phyloP scores from a whole-genome alignment of 2,329 filamentous ascomycete species.

The Fusarium kyushuense region DNA sequence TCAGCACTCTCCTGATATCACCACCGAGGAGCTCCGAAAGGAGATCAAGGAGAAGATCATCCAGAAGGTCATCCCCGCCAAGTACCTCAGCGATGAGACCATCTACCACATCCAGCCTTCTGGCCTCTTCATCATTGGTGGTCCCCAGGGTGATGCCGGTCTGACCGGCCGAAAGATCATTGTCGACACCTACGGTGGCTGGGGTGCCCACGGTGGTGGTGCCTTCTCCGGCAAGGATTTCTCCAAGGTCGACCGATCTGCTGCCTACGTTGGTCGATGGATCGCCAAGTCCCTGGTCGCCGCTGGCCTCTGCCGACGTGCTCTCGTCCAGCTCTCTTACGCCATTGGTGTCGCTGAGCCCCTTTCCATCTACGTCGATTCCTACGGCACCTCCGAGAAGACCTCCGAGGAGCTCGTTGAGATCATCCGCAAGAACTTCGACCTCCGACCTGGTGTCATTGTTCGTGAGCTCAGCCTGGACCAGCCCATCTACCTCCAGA shows the following conservation, averaged over 20 bases:
- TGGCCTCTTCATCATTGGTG: conserved; percentile 98
- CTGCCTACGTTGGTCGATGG: conserved; percentile 97
- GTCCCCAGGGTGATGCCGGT: conserved; percentile 98
- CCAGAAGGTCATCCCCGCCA: conserved; percentile 90
- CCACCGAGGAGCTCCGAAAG: conserved; percentile 91
- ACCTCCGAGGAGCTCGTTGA: conserved; percentile 91
- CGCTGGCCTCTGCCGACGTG: conserved; percentile 89
- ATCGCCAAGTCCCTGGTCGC: conserved; percentile 97
- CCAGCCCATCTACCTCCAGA: conserved; percentile 98
- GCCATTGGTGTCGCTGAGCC: conserved; percentile 99
- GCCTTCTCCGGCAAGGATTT: conserved; percentile 99
- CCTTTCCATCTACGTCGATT: conserved; percentile 96
- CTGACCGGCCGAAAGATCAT: conserved; percentile 99
- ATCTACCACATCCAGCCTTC: conserved; percentile 99
- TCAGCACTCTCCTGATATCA: conserved; percentile 90
- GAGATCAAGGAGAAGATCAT: conserved; percentile 98
- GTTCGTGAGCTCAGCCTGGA: conserved; percentile 95
- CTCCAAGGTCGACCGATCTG: conserved; percentile 99
- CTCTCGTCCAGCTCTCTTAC: conserved; percentile 97
- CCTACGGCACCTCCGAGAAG: conserved; percentile 94
- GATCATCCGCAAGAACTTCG: conserved; percentile 96
- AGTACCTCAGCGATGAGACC: conserved; percentile 93
- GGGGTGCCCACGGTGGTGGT: conserved; percentile 99
- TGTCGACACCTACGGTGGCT: conserved; percentile 99
- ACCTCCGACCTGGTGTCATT: conserved; percentile 97